Conservation (phyloP, 2,329 filamentous ascomycete species). For the Trichoderma sp. region DNA sequence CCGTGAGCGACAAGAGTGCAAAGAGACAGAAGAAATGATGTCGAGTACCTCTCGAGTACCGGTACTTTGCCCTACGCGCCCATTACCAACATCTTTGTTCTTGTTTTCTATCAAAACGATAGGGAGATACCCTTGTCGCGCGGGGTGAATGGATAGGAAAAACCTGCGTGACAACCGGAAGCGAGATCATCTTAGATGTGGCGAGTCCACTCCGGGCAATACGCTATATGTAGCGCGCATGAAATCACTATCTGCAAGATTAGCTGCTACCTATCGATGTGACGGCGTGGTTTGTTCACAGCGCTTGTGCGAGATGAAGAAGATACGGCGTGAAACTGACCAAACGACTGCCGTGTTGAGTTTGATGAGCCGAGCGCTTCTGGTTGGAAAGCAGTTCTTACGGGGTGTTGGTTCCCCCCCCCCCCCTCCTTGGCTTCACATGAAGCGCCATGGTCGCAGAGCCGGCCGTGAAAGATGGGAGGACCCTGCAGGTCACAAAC, state of each 20-base stretch:
- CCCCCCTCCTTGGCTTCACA: background rate
- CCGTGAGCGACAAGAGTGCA: constrained; percentile 59
- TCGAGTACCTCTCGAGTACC: constrained; percentile 26
- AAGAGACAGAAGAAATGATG: constrained; percentile 54
- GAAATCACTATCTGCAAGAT: background rate
- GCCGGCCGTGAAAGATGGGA: background rate
- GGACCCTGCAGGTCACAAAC: background rate
- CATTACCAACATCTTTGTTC: background rate
- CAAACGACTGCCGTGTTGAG: background rate
- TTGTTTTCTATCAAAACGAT: background rate
- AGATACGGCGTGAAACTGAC: background rate
- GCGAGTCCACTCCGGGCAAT: background rate
- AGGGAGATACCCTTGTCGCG: background rate
- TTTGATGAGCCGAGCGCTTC: background rate
- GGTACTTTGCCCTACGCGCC: constrained; percentile 23
- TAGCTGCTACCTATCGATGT: background rate
- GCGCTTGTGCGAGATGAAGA: background rate
- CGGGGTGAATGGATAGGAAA: background rate
- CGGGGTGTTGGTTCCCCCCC: background rate
- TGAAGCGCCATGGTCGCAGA: constrained; percentile 9
- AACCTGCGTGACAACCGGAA: background rate
- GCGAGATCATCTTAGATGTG: constrained; percentile 11
- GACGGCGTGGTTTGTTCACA: background rate
- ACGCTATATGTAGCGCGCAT: background rate
- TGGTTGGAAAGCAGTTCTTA: background rate